phyloP scores from a whole-genome alignment of 2,329 filamentous ascomycete genomes.

The Aspergillus sp. region DNA sequence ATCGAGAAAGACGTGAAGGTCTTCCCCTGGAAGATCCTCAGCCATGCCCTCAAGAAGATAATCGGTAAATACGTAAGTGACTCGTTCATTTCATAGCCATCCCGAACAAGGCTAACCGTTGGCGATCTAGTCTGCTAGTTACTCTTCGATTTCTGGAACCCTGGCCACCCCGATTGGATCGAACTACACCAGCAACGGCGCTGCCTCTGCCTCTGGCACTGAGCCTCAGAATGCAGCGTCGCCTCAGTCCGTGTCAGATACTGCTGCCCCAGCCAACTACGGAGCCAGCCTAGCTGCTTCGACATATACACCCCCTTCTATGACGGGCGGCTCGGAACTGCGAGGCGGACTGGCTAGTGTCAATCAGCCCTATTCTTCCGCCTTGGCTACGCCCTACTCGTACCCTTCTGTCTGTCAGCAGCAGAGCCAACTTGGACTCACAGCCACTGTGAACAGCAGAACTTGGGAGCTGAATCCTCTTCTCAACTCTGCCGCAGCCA shows the following conservation, averaged over 20 bases:
- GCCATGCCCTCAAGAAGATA: constrained; percentile 90
- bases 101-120: constrained; percentile 20
- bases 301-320: constrained; percentile 45
- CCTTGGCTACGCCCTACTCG: constrained; percentile 32
- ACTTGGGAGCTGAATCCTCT: constrained; percentile 43
- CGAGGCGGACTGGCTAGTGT: constrained; percentile 37
- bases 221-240: constrained; percentile 52
- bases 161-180: constrained; percentile 43
- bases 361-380: constrained; percentile 33
- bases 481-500: constrained; percentile 30
- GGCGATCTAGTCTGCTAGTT: constrained; percentile 61
- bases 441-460: constrained; percentile 34
- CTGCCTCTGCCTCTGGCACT: constrained; percentile 50
- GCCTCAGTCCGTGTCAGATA: constrained; percentile 52
- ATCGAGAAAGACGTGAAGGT: constrained; percentile 99
- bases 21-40: constrained; percentile 91
- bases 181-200: constrained; percentile 44
- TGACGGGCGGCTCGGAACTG: constrained; percentile 42
- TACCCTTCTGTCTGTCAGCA: constrained; percentile 38
- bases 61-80: constrained; percentile 86
- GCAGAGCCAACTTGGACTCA: constrained; percentile 30
- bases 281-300: constrained; percentile 45
- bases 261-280: constrained; percentile 48
- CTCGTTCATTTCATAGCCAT: not conserved
- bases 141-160: constrained; percentile 63